A percentile compares a stretch with the other conserved stretches of the same genome.
Conservation (phyloP, 2,329 filamentous ascomycete species). For the Pseudogymnoascus sp. region DNA sequence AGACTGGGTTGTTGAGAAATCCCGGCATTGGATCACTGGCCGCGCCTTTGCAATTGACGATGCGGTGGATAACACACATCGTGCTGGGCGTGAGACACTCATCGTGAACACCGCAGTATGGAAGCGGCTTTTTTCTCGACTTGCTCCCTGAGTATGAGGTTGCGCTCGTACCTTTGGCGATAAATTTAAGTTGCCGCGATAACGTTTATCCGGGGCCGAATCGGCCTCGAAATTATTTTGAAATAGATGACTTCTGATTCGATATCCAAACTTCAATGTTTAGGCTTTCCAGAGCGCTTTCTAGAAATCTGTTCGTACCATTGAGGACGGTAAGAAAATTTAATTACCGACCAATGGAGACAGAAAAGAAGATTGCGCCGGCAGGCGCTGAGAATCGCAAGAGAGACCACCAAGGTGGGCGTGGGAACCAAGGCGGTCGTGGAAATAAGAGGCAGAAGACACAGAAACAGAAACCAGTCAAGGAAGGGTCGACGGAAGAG, state of each 20-base stretch:
- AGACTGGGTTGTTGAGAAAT: slow-evolving; percentile 38
- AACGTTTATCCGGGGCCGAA: slow-evolving; percentile 2
- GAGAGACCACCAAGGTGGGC: slow-evolving; percentile 1
- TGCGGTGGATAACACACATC: slow-evolving; percentile 40
- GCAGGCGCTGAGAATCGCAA: slow-evolving; percentile 5
- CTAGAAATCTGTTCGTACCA: neutral
- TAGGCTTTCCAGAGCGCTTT: neutral
- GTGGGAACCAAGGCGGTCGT: slow-evolving; percentile 22
- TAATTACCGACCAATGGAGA: slow-evolving; percentile 5
- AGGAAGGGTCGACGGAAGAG: slow-evolving; percentile 57
- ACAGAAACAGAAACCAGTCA: slow-evolving; percentile 45
- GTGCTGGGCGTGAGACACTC: slow-evolving; percentile 40
- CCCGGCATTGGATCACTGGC: slow-evolving; percentile 37
- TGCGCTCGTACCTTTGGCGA: neutral
- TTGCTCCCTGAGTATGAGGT: slow-evolving; percentile 7
- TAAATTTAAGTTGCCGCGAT: slow-evolving; percentile 3
- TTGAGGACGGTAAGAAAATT: neutral
- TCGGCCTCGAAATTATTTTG: slow-evolving; percentile 11
- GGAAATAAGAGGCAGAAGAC: slow-evolving; percentile 43
- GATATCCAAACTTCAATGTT: neutral
- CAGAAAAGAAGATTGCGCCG: neutral
- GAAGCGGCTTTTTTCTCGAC: slow-evolving; percentile 2
- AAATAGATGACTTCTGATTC: neutral
- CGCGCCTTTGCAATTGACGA: slow-evolving; percentile 34
- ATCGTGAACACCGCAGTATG: slow-evolving; percentile 25